A percentile compares a stretch with the other conserved stretches of the same genome.
These are phyloP conservation scores for Scalesia atractyloides DNA, from an alignment of 129 eudicot species.

Conservation along the genomic window DNA sequence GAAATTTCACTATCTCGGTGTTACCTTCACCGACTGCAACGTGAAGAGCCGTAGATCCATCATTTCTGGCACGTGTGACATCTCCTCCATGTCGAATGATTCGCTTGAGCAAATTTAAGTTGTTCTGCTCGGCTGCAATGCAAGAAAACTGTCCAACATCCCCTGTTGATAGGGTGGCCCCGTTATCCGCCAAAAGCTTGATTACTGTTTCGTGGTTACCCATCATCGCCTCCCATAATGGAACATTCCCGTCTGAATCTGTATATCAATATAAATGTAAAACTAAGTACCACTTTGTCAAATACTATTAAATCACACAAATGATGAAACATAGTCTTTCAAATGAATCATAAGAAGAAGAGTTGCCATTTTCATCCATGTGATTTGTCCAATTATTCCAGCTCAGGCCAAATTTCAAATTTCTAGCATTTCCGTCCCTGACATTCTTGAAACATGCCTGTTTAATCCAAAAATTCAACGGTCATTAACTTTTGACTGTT, in stretches of 20 bases:
- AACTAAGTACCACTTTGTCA: background rate
- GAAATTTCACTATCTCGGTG: constrained; percentile 57
- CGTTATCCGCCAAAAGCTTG: constrained; percentile 51
- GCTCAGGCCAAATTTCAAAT: too few relatives aligned
- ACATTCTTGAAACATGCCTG: too few relatives aligned
- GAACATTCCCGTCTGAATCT: constrained; percentile 89
- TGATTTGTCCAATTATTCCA: too few relatives aligned
- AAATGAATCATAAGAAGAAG: background rate
- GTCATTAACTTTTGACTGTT: too few relatives aligned
- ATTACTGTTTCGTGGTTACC: constrained; percentile 52
- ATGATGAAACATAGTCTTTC: constrained; percentile 2
- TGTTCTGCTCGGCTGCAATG: constrained; percentile 71
- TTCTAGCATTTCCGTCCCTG: too few relatives aligned
- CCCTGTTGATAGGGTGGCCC: constrained; percentile 62
- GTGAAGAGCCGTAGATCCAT: constrained; percentile 83
- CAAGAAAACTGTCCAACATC: constrained; percentile 74
- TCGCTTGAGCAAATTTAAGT: constrained; percentile 57
- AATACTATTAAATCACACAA: background rate
- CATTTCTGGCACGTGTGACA: constrained; percentile 48
- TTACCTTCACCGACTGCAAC: constrained; percentile 86
- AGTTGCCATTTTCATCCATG: too few relatives aligned
- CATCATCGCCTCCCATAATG: constrained; percentile 88
- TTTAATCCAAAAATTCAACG: too few relatives aligned
- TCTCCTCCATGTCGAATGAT: constrained; percentile 66
- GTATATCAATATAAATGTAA: constrained; percentile 15